A percentile compares a stretch with the other conserved stretches of the same genome.
phyloP scores from a whole-genome alignment of 2,329 filamentous ascomycete species.

The Colletotrichum gloeosporioides region DNA sequence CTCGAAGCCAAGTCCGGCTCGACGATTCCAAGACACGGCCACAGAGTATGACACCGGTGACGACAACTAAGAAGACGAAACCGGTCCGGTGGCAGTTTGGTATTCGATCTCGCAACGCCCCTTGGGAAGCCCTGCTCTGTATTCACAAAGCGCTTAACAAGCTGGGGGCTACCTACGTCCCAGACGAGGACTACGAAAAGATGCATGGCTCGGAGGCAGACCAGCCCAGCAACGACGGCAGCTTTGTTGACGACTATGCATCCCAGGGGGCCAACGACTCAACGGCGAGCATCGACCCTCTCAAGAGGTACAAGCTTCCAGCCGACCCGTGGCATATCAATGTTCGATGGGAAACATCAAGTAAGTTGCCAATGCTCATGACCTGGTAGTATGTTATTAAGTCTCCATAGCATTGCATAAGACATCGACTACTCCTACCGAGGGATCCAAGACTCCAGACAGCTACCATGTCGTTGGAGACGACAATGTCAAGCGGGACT shows the following conservation, averaged over 20 bases:
- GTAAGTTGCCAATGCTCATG: slow-evolving; percentile 59
- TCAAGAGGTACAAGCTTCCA: slow-evolving; percentile 79
- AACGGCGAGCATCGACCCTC: slow-evolving; percentile 53
- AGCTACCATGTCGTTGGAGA: slow-evolving; percentile 44
- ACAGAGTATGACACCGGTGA: slow-evolving; percentile 67
- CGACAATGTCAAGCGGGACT: slow-evolving; percentile 58
- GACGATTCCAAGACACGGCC: slow-evolving; percentile 68
- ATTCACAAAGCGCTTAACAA: slow-evolving; percentile 92
- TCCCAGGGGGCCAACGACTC: slow-evolving; percentile 39
- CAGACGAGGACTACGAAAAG: slow-evolving; percentile 64
- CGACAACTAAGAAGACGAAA: slow-evolving; percentile 70
- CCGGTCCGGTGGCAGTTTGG: slow-evolving; percentile 97
- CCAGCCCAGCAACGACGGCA: slow-evolving; percentile 45
- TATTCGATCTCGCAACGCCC: slow-evolving; percentile 91
- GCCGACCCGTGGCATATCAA: slow-evolving; percentile 95
- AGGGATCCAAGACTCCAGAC: slow-evolving; percentile 31
- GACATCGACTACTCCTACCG: slow-evolving; percentile 27
- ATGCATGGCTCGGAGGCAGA: slow-evolving; percentile 47
- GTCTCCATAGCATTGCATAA: slow-evolving; percentile 43
- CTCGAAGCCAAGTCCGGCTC: slow-evolving; percentile 70
- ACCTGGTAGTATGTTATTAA: slow-evolving; percentile 31
- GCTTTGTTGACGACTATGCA: slow-evolving; percentile 44
- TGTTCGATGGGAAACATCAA: slow-evolving; percentile 85
- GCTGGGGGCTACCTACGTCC: slow-evolving; percentile 87
- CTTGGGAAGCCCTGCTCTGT: slow-evolving; percentile 91